Percentiles rank a stretch among this genome's conserved stretches.
Conservation (phyloP, 805 yeast species). For the Hanseniaspora osmophila region DNA sequence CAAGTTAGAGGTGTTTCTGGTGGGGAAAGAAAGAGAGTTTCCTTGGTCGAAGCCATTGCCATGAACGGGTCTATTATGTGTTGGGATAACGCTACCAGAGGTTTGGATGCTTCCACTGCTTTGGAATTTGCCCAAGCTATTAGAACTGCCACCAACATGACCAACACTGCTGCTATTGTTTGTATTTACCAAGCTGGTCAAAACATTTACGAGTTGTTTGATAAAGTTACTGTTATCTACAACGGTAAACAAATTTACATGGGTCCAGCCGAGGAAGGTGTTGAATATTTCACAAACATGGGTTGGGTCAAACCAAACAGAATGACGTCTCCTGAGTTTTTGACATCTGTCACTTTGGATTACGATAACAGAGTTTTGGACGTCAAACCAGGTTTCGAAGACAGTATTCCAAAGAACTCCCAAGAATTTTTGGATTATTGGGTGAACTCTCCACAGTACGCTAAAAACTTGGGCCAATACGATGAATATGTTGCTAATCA, state of each 20-base stretch:
- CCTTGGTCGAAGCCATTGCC: conserved; percentile 50
- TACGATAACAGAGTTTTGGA: conserved; percentile 41
- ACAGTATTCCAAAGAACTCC: conserved; percentile 41
- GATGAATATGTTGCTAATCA: conserved; percentile 29
- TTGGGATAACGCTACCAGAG: conserved; percentile 61
- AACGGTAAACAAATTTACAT: conserved; percentile 48
- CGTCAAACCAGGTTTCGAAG: conserved; percentile 33
- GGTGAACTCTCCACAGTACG: conserved; percentile 42
- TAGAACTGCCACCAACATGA: conserved; percentile 43
- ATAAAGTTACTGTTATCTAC: conserved; percentile 44
- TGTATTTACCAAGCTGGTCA: conserved; percentile 61
- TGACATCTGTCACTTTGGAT: conserved; percentile 49
- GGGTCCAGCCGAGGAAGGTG: conserved; percentile 41
- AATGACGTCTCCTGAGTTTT: conserved; percentile 55
- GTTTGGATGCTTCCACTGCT: conserved; percentile 59
- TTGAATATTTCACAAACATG: conserved; percentile 40
- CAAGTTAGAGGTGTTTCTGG: conserved; percentile 59
- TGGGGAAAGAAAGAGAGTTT: conserved; percentile 60
- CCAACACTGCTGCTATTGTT: conserved; percentile 43
- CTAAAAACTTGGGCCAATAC: conserved; percentile 24
- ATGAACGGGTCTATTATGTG: conserved; percentile 41
- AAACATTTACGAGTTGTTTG: conserved; percentile 46
- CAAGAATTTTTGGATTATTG: conserved; percentile 46
- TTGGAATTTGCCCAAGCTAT: conserved; percentile 48
- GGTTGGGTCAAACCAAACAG: conserved; percentile 49